Evolutionary conservation across 2,329 filamentous ascomycete genomes (phyloP), one percentile per base, ranked within the genome.

Genomic region (Macrophomina tecta): DNA sequence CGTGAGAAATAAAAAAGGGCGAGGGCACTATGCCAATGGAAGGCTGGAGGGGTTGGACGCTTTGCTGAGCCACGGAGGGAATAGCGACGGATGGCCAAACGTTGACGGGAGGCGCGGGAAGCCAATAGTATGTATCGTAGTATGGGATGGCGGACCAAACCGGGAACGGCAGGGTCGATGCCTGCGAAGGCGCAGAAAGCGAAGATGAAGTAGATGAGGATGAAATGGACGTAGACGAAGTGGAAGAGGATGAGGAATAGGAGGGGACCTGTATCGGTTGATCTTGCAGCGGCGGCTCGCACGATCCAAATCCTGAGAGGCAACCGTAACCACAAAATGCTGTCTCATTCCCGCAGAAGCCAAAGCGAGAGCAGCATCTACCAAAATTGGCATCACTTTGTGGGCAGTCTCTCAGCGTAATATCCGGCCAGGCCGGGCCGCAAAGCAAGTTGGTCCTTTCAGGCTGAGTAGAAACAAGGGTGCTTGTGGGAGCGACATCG

Each of bases 341-440:
- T 2, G 58, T 38, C 9, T 48, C 45, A 28, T 62, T 62, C 18
- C 58, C 58, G 4, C 45, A 62, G 32, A 62, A 62, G 16, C 58
- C 58, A 18, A 49, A 62, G n/a, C 30, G 42, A 36, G 58, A 62
- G 58, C 58, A 62, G 58, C 58, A 62, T 2, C 45, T n/a, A 5
- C 58, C 58, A 32, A 42, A 62, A 1, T 5, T 38, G 7, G 30
- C 30, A n/a, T 62, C 58, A 5, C 16, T 9, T 18, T 62, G 58
- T 6, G 58, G 58, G 28, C 58, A 62, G 5, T 49, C 45, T 6
- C 30, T 36, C 42, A 28, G 8, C 1, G 45, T n/a, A 30, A 62
- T 49, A 12, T 49, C 42, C n/a, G 42, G 42, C 58, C 58, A 62
- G n/a, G 28, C 23, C 1, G 58, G 16, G 4, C 58, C 58, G 18